Conservation (phyloP, 2,329 filamentous ascomycete genomes). For the Alternaria solani region DNA sequence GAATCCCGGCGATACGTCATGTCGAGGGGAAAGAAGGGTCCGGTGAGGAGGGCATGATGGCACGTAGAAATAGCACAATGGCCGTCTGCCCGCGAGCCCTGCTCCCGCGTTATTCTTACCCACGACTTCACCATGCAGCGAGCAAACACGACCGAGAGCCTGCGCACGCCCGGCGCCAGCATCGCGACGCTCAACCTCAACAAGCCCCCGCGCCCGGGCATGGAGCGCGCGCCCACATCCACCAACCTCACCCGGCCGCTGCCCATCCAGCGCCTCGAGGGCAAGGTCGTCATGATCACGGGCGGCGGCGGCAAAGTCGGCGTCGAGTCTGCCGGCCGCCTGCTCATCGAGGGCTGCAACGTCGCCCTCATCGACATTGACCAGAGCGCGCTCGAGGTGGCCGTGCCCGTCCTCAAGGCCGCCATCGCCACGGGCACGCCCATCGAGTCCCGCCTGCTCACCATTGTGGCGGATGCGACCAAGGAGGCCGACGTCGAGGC, state of each 20-base stretch:
- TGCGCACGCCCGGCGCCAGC: slow-evolving; percentile 19
- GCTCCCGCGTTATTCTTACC: not conserved
- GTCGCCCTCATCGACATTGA: slow-evolving; percentile 49
- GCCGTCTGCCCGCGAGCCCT: not conserved
- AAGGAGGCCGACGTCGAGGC: slow-evolving; percentile 41
- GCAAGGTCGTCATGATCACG: slow-evolving; percentile 46
- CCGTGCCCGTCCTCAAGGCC: slow-evolving; percentile 35
- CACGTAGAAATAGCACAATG: slow-evolving; percentile 11
- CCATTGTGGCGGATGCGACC: slow-evolving; percentile 48
- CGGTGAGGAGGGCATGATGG: slow-evolving; percentile 12
- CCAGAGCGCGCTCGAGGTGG: slow-evolving; percentile 35
- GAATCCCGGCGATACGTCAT: slow-evolving; percentile 37
- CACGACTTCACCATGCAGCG: slow-evolving; percentile 10
- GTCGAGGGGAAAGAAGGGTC: slow-evolving; percentile 23
- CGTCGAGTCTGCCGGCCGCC: slow-evolving; percentile 47
- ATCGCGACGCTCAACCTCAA: slow-evolving; percentile 38
- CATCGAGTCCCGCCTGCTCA: slow-evolving; percentile 38
- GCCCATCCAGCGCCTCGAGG: slow-evolving; percentile 41
- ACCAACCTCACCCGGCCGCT: slow-evolving; percentile 38
- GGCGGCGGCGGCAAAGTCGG: slow-evolving; percentile 45
- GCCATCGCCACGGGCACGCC: slow-evolving; percentile 36
- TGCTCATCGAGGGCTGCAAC: slow-evolving; percentile 50
- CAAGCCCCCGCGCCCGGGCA: slow-evolving; percentile 33
- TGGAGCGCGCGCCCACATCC: slow-evolving; percentile 37
- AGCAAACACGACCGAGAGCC: slow-evolving; percentile 16